phyloP scores from a whole-genome alignment of 2,329 filamentous ascomycete species.

The Leptodontidium sp. region DNA sequence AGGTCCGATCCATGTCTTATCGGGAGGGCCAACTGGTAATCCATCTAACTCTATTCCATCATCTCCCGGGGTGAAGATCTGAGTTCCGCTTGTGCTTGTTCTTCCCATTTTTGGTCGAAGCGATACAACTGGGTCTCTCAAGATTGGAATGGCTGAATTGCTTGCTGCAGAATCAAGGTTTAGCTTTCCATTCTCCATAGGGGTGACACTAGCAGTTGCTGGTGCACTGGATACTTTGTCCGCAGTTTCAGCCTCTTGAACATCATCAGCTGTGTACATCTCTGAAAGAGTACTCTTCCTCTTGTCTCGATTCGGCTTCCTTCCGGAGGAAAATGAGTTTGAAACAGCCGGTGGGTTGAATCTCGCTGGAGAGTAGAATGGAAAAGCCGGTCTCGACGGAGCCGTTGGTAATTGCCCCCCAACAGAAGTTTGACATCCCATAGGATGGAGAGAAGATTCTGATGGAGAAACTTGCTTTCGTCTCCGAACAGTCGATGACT shows the following conservation, averaged over 20 bases:
- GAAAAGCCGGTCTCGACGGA: conserved; percentile 15
- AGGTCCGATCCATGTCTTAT: conserved; percentile 37
- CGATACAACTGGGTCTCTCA: neutral
- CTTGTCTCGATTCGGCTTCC: conserved; percentile 24
- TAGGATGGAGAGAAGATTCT: conserved; percentile 8
- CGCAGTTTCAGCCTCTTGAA: neutral
- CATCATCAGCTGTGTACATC: conserved; percentile 40
- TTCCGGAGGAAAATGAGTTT: conserved; percentile 30
- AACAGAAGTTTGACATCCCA: neutral
- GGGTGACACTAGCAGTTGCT: conserved; percentile 33
- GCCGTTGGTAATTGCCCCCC: neutral
- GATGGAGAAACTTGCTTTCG: conserved; percentile 8
- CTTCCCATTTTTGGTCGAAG: conserved; percentile 34
- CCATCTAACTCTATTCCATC: conserved; percentile 45
- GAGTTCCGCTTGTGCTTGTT: conserved; percentile 44
- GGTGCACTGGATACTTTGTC: conserved; percentile 29
- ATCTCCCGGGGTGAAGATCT: conserved; percentile 40
- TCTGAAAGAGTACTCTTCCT: conserved; percentile 44
- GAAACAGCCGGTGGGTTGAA: conserved; percentile 17
- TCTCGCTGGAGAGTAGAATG: conserved; percentile 16
- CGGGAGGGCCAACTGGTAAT: conserved; percentile 40
- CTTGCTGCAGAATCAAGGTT: neutral
- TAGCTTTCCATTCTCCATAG: conserved; percentile 19
- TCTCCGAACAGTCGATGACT: neutral
- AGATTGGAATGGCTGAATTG: neutral